phyloP scores from a whole-genome alignment of 352 stramenopile species.

The Pythium plurisporium region DNA sequence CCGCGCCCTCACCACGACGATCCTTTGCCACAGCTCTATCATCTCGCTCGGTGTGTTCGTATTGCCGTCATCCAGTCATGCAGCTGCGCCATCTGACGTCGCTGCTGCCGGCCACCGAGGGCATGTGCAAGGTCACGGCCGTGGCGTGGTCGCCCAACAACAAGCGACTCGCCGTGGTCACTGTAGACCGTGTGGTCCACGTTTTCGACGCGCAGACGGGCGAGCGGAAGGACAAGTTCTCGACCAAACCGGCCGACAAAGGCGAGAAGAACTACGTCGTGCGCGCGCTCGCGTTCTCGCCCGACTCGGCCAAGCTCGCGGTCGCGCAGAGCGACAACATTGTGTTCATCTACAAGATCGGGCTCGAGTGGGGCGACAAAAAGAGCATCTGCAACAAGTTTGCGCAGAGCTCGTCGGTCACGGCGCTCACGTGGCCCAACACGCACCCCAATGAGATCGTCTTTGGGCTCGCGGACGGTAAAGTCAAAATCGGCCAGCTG shows the following conservation, averaged over 20 bases:
- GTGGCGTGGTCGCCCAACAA: constrained; percentile 93
- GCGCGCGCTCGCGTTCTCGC: constrained; percentile 88
- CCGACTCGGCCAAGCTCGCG: constrained; percentile 91
- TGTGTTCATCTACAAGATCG: constrained; percentile 96
- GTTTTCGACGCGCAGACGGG: constrained; percentile 92
- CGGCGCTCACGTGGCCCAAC: constrained; percentile 87
- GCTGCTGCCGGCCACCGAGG: constrained; percentile 86
- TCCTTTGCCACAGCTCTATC: background rate
- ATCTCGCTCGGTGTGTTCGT: background rate
- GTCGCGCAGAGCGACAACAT: constrained; percentile 96
- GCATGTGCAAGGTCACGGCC: constrained; percentile 91
- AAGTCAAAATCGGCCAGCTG: constrained; percentile 92
- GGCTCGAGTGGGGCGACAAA: constrained; percentile 92
- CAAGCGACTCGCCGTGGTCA: constrained; percentile 89
- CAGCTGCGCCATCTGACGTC: constrained; percentile 91
- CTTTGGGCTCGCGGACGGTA: constrained; percentile 92
- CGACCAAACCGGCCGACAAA: constrained; percentile 93
- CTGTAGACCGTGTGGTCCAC: constrained; percentile 90
- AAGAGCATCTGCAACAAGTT: constrained; percentile 98
- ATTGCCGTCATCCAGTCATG: constrained; percentile 51
- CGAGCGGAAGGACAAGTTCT: constrained; percentile 94
- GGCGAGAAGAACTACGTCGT: constrained; percentile 94
- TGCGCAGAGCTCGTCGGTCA: constrained; percentile 76
- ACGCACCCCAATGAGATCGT: constrained; percentile 91
- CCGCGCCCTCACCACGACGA: background rate